A percentile compares a stretch with the other conserved stretches of the same genome.
These are phyloP conservation scores for Citrus mangshanensis DNA, from an alignment of 345 rosid species.

Conservation along the genomic window DNA sequence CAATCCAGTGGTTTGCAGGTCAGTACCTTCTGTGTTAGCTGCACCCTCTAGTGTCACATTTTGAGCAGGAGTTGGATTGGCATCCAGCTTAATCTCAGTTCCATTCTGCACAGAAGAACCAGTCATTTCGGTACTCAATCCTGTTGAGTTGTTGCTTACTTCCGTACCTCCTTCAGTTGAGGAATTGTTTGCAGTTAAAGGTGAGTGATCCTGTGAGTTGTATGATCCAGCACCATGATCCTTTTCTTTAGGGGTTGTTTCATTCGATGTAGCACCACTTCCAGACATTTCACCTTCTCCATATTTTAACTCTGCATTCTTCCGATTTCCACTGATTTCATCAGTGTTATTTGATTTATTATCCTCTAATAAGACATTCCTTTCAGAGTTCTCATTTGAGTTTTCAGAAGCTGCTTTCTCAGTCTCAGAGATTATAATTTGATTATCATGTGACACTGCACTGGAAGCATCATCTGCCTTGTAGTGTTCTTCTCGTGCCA, in stretches of 20 bases:
- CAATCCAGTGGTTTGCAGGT: conserved; percentile 16
- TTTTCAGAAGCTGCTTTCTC: conserved; percentile 36
- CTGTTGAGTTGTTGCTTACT: conserved; percentile 21
- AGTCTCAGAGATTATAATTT: conserved; percentile 30
- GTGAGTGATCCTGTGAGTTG: conserved; percentile 14
- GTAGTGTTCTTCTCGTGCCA: conserved; percentile 82
- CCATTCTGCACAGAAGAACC: conserved; percentile 36
- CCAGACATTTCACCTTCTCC: conserved; percentile 25
- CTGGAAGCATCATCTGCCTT: conserved; percentile 96
- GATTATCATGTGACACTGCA: conserved; percentile 84
- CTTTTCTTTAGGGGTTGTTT: conserved; percentile 30
- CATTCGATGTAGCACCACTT: conserved; percentile 12
- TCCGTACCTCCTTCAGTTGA: conserved; percentile 31
- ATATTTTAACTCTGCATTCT: conserved; percentile 25
- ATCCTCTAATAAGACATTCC: conserved; percentile 19
- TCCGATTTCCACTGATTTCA: conserved; percentile 20
- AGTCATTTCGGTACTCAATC: conserved; percentile 22
- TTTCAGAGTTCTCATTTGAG: conserved; percentile 29
- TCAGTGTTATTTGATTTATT: conserved; percentile 17
- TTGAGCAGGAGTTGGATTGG: conserved; percentile 15
- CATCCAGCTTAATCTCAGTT: conserved; percentile 16
- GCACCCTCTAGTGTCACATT: conserved; percentile 28
- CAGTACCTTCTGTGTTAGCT: conserved; percentile 26
- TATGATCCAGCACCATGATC: conserved; percentile 18
- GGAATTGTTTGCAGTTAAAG: conserved; percentile 14